Evolutionary conservation across 805 yeast species (phyloP).

Genomic region (Lipomyces oligophaga): DNA sequence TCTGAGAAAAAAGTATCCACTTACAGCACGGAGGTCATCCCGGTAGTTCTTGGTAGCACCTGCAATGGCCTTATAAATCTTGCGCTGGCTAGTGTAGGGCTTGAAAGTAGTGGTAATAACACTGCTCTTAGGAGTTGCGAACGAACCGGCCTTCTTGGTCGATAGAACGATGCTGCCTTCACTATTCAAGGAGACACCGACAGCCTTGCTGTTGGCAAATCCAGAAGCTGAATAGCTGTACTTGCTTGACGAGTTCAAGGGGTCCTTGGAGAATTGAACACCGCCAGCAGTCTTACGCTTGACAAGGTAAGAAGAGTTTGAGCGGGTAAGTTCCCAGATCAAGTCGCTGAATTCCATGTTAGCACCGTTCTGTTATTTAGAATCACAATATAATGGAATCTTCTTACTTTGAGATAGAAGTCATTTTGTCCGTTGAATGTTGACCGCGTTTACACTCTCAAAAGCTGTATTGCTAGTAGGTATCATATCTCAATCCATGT

Average conservation of each 20-base stretch:
- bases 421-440: no score
- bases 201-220: conserved; percentile 48
- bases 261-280: conserved; percentile 47
- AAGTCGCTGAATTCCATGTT: conserved; percentile 40
- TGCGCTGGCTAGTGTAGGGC: conserved; percentile 44
- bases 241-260: conserved; percentile 47
- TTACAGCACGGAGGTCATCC: conserved; percentile 41
- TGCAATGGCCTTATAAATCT: conserved; percentile 46
- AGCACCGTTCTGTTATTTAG: background rate
- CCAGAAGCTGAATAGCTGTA: conserved; percentile 49
- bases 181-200: conserved; percentile 41
- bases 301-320: conserved; percentile 47
- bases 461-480: background rate
- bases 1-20: background rate
- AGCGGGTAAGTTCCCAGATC: conserved; percentile 51
- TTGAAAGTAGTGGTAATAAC: conserved; percentile 42
- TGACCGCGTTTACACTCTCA: no score
- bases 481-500: no score
- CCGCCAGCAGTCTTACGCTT: conserved; percentile 45
- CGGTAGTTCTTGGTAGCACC: conserved; percentile 48
- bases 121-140: conserved; percentile 47
- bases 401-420: conserved; percentile 25
- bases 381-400: background rate
- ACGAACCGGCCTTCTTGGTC: conserved; percentile 44
- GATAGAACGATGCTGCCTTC: conserved; percentile 42